phyloP scores from a whole-genome alignment of 2,329 filamentous ascomycete species.

The Paecilomyces niveus region DNA sequence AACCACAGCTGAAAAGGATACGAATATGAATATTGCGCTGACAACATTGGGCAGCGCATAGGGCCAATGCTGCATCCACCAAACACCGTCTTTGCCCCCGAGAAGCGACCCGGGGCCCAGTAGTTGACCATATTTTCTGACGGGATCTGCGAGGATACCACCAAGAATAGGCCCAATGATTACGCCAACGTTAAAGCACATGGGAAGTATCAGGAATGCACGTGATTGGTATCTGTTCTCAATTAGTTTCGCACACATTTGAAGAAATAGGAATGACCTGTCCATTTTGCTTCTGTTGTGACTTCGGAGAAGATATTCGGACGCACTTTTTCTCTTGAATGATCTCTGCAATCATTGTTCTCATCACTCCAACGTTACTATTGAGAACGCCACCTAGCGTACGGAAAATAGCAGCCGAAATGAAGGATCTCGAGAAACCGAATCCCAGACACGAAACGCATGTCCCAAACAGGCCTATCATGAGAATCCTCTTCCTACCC shows the following conservation, averaged over 20 bases:
- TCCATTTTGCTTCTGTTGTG: neutral
- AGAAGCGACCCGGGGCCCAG: conserved; percentile 56
- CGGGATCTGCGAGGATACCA: conserved; percentile 61
- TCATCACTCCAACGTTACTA: conserved; percentile 67
- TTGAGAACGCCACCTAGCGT: conserved; percentile 61
- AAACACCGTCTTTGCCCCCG: conserved; percentile 51
- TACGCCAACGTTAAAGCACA: conserved; percentile 63
- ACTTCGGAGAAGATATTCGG: neutral
- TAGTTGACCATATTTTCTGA: conserved; percentile 52
- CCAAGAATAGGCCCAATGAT: conserved; percentile 56
- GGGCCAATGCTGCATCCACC: conserved; percentile 59
- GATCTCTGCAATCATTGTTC: conserved; percentile 67
- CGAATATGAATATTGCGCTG: conserved; percentile 54
- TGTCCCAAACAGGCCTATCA: conserved; percentile 69
- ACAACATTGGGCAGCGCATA: conserved; percentile 65
- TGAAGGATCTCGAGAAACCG: conserved; percentile 60
- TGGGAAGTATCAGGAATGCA: conserved; percentile 54
- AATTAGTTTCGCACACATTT: neutral
- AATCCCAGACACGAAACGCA: conserved; percentile 60
- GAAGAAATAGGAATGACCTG: neutral
- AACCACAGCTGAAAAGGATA: conserved; percentile 49
- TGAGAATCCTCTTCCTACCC: conserved; percentile 69
- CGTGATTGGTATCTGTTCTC: conserved; percentile 39
- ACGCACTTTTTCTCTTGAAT: conserved; percentile 59
- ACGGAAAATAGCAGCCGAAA: conserved; percentile 57